Evolutionary conservation across 768 basidiomycete genomes (phyloP).

Genomic region (Cystofilobasidium capitatum): DNA sequence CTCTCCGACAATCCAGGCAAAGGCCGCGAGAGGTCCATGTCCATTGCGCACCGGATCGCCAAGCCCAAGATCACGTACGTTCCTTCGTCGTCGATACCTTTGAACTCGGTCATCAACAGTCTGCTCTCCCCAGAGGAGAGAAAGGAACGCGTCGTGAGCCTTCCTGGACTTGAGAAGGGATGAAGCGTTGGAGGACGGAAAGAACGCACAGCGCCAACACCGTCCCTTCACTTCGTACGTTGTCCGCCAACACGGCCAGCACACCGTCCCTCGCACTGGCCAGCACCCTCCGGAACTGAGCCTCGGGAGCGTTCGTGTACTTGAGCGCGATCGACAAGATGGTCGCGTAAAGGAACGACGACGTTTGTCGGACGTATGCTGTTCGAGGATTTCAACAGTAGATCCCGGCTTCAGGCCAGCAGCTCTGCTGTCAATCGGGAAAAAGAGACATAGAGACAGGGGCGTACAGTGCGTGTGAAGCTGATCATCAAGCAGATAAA

Average conservation of each 20-base stretch:
- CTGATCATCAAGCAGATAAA: not conserved
- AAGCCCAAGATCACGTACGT: not conserved
- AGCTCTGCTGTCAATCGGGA: too few relatives aligned
- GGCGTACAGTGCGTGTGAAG: conserved; percentile 2
- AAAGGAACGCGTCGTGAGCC: too few relatives aligned
- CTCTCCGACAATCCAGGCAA: not conserved
- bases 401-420: not conserved
- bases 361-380: conserved; percentile 5
- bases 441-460: not conserved
- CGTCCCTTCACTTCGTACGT: not conserved
- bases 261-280: not conserved
- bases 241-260: not conserved
- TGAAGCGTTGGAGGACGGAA: too few relatives aligned
- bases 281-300: not conserved
- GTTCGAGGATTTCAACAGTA: not conserved
- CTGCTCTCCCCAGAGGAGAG: not conserved
- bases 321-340: conserved; percentile 10
- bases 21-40: conserved; percentile 2
- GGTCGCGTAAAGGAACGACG: conserved; percentile 7
- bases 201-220: not conserved
- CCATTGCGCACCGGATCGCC: conserved; percentile 10
- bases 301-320: not conserved
- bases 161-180: not conserved
- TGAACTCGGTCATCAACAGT: not conserved
- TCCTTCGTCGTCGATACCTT: not conserved